Conservation (phyloP, 768 basidiomycete genomes). For the Mycena rebaudengoi region DNA sequence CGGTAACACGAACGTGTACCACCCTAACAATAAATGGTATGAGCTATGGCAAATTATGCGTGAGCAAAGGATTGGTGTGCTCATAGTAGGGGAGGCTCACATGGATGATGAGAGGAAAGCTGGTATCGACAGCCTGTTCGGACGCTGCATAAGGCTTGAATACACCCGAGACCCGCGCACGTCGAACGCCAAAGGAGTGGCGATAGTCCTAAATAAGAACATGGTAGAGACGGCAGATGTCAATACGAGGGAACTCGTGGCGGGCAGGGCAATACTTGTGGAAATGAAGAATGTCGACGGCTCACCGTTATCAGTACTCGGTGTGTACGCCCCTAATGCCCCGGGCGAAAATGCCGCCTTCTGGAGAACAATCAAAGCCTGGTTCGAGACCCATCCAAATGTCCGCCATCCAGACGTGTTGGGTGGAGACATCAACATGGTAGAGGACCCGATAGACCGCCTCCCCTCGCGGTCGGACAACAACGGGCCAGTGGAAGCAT, state of each 20-base stretch:
- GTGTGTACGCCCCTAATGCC: conserved; percentile 46
- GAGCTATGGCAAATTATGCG: conserved; percentile 31
- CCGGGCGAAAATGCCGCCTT: conserved; percentile 26
- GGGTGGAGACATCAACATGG: too few relatives aligned
- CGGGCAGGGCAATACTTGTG: background rate
- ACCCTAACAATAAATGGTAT: background rate
- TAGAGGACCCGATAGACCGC: conserved; percentile 46
- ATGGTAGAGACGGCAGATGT: conserved; percentile 16
- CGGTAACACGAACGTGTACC: background rate
- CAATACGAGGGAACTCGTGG: background rate
- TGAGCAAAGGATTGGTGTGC: conserved; percentile 34
- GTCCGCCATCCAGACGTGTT: conserved; percentile 38
- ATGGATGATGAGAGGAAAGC: conserved; percentile 5
- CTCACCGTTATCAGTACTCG: conserved; percentile 36
- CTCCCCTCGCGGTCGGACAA: conserved; percentile 37
- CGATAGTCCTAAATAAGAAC: conserved; percentile 43
- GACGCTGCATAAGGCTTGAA: conserved; percentile 26
- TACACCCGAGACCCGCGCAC: conserved; percentile 20
- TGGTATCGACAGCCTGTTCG: conserved; percentile 7
- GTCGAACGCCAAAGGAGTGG: conserved; percentile 38
- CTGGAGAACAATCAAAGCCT: conserved; percentile 28
- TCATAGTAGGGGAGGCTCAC: conserved; percentile 42
- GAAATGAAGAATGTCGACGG: too few relatives aligned
- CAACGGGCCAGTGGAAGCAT: background rate
- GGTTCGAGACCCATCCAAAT: conserved; percentile 5